A percentile compares a stretch with the other conserved stretches of the same genome.
These are phyloP conservation scores for Leucocoprinus birnbaumii DNA, from an alignment of 768 basidiomycete genomes.

Conservation along the genomic window DNA sequence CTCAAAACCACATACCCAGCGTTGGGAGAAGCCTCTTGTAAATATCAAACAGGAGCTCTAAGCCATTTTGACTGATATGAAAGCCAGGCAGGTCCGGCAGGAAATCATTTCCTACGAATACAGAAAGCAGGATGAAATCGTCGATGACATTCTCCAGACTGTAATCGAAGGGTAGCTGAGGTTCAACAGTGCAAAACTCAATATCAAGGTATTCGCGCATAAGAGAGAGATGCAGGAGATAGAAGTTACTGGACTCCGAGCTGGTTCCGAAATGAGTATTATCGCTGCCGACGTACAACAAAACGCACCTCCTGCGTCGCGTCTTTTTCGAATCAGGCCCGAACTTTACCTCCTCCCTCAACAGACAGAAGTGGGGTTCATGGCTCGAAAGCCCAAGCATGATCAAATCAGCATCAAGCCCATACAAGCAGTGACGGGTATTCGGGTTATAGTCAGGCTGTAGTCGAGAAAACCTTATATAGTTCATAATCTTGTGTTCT, in stretches of 20 bases:
- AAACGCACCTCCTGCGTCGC: slow-evolving; percentile 40
- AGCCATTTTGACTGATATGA: slow-evolving; percentile 95
- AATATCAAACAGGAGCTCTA: slow-evolving; percentile 90
- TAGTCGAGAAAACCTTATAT: slow-evolving; percentile 90
- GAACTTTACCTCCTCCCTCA: slow-evolving; percentile 98
- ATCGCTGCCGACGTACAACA: no score
- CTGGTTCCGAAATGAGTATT: slow-evolving; percentile 18
- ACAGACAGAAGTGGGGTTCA: slow-evolving; percentile 96
- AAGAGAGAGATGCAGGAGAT: slow-evolving; percentile 89
- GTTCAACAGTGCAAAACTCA: slow-evolving; percentile 79
- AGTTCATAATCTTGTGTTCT: slow-evolving; percentile 99
- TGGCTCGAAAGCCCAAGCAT: slow-evolving; percentile 97
- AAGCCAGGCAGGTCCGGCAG: slow-evolving; percentile 93
- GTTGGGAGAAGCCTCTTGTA: slow-evolving; percentile 91
- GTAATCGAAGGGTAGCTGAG: slow-evolving; percentile 75
- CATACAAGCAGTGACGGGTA: slow-evolving; percentile 95
- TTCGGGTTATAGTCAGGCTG: slow-evolving; percentile 97
- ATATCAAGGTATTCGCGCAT: slow-evolving; percentile 97
- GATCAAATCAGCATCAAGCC: slow-evolving; percentile 96
- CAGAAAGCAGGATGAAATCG: slow-evolving; percentile 94
- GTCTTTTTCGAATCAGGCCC: slow-evolving; percentile 80
- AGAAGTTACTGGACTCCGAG: slow-evolving; percentile 86
- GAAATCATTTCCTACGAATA: slow-evolving; percentile 98
- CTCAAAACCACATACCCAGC: slow-evolving; percentile 41
- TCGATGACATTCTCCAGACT: slow-evolving; percentile 93